Evolutionary conservation across 2,329 filamentous ascomycete genomes (phyloP).

Genomic region (Boeremia lycopersici): DNA sequence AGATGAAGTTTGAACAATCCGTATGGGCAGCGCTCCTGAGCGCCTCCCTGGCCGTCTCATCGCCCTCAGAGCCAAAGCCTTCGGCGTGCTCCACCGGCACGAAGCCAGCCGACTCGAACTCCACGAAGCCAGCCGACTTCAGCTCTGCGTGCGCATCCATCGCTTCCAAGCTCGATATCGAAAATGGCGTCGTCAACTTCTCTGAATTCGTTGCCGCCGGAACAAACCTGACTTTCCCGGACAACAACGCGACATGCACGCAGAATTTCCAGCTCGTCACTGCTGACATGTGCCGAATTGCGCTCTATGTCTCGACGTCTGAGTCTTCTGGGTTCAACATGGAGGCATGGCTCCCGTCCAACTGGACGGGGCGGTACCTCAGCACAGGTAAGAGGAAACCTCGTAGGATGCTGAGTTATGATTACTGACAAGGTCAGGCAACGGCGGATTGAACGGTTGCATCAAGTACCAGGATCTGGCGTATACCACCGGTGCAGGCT

Average conservation of each 20-base stretch:
- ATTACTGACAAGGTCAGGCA: constrained; percentile 25
- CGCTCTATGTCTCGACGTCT: constrained; percentile 49
- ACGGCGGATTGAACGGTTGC: constrained; percentile 52
- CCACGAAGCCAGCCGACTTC: constrained; percentile 22
- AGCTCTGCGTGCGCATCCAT: constrained; percentile 34
- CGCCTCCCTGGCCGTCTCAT: background rate
- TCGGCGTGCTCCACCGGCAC: constrained; percentile 6
- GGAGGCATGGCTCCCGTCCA: constrained; percentile 54
- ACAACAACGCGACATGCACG: constrained; percentile 50
- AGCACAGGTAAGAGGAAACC: constrained; percentile 10
- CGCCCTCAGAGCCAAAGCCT: background rate
- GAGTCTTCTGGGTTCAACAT: constrained; percentile 50
- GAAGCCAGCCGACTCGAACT: constrained; percentile 21
- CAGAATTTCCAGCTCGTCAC: constrained; percentile 36
- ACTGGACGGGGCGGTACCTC: constrained; percentile 49
- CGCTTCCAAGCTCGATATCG: constrained; percentile 37
- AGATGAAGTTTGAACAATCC: constrained; percentile 27
- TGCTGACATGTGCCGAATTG: constrained; percentile 50
- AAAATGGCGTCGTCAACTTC: constrained; percentile 46
- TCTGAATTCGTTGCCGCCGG: constrained; percentile 48
- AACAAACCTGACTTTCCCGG: constrained; percentile 48
- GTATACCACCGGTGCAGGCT: constrained; percentile 48
- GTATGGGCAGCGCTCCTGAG: constrained; percentile 20
- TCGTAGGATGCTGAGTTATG: background rate
- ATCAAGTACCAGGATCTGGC: constrained; percentile 48